Percentiles rank a stretch among this genome's conserved stretches.
Conservation (phyloP, 306 rosid genomes). For the Purshia tridentata region DNA sequence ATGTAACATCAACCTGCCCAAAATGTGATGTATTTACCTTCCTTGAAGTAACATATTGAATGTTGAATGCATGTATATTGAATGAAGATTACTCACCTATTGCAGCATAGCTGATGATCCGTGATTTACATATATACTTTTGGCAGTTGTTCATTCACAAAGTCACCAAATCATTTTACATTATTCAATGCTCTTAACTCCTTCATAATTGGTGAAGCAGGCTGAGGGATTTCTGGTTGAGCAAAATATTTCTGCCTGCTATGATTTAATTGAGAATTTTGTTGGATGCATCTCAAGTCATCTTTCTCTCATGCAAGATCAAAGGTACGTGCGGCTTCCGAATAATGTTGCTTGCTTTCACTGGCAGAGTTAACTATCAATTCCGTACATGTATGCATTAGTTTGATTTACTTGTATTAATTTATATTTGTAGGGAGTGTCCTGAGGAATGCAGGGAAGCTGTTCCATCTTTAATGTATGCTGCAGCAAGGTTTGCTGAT, state of each 20-base stretch:
- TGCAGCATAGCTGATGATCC: background rate
- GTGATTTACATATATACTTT: background rate
- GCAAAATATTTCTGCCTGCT: slow-evolving; percentile 50
- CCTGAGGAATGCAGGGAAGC: slow-evolving; percentile 94
- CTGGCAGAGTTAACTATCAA: background rate
- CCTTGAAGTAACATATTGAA: background rate
- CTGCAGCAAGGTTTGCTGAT: slow-evolving; percentile 70
- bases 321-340: slow-evolving; percentile 42
- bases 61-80: background rate
- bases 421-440: slow-evolving; percentile 51
- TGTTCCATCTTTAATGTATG: slow-evolving; percentile 62
- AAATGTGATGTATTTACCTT: background rate
- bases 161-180: background rate
- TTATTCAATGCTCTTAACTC: background rate
- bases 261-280: slow-evolving; percentile 50
- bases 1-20: background rate
- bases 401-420: background rate
- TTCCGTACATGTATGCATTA: background rate
- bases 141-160: background rate
- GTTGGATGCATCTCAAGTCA: slow-evolving; percentile 47
- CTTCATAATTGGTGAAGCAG: slow-evolving; percentile 39
- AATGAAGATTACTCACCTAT: background rate
- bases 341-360: background rate
- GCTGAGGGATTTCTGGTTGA: slow-evolving; percentile 57
- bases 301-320: slow-evolving; percentile 51